Evolutionary conservation across 1,284 basidiomycete genomes (phyloP), one percentile per base, ranked within the genome.

Genomic region (Somion occarium): DNA sequence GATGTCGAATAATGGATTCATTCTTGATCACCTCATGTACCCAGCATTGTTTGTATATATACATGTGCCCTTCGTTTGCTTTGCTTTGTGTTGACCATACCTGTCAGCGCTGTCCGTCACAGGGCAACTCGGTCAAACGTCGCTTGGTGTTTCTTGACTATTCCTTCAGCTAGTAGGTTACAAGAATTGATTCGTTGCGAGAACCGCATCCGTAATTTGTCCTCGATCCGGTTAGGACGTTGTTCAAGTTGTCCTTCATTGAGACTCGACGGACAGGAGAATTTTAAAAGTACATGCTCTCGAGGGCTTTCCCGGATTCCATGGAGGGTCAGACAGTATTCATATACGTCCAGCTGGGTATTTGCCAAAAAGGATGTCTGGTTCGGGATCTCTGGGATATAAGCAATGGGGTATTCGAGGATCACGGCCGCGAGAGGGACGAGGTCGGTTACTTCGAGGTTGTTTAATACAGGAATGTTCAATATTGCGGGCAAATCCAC

Each of bases 341-440:
- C 69, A 59, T 80, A 82, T 2, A 82, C 61, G 48, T 79, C 73
- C 39, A 83, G 65, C 1, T 68, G 58, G 1, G 74, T 69, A 22
- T 70, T 63, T 38, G 62, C 61, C 20, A 82, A 66, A 58, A 76
- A 78, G 5, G 64, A 55, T 1, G 62, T 68, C 37, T 66, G 62
- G 15, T 41, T 15, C 2, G 62, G 44, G 15, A 63, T 62, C 5
- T 56, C 51, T n/a, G 80, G 79, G 22, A 74, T 62, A 53, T 82
- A 82, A 15, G 77, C 79, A 5, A 82, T 70, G 7, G 77, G 75
- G 52, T 83, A 84, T 56, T 81, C 81, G 34, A 83, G 71, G 20
- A 83, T 60, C 25, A 79, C 55, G 2, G 73, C 81, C 7, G 80
- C 77, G 1, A 84, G 65, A 27, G 79, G 74, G 38, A 83, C 62